Evolutionary conservation across 2,329 filamentous ascomycete species (phyloP), one percentile per base, ranked within the genome.

Genomic region (Conoideocrella luteorostrata): DNA sequence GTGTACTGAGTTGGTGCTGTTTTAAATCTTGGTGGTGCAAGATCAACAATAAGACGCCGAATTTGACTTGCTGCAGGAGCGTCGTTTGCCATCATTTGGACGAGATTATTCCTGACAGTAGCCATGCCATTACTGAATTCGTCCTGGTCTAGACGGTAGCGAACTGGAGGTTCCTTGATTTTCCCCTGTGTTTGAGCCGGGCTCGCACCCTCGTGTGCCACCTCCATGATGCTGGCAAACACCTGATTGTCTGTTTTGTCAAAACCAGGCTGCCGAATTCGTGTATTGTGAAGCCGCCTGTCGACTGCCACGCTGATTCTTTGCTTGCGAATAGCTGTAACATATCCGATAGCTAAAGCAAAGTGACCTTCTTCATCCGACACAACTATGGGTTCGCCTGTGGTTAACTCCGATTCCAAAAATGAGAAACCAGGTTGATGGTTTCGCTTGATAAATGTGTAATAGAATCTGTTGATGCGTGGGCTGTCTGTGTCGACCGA

Each of bases 61-160:
- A 94, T 79, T 55, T 89, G 75, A 37, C 75, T 72, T 17, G 87
- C 81, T 38, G 83, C 83, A 53, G 80, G 83, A 2, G 84, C 71
- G 34, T 80, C 79, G 52, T 89, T 81, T 32, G 87, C 80, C 90
- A 98, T 97, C 55, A 95, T 78, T 52, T 90, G 87, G 24, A 97
- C 80, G 1, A 98, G 75, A 54, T 97, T 98, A 65, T 95, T 96
- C 42, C 93, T 82, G 36, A 95, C 87, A 23, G 86, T 85, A 3
- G 93, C 89, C 88, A 98, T 95, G 45, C 93, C 93, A 56, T 95
- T 97, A 65, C 88, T 95, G 64, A 98, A 98, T 59, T 98, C 93
- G 56, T 98, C 93, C 61, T 96, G 96, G 65, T 98, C 93, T 4
- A 98, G 71, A 20, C 93, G 84, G 56, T 95, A 98, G 39, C 80